Base-by-base conservation (phyloP, 805 yeast genomes). In the Naumovozyma dairenensis region DNA sequence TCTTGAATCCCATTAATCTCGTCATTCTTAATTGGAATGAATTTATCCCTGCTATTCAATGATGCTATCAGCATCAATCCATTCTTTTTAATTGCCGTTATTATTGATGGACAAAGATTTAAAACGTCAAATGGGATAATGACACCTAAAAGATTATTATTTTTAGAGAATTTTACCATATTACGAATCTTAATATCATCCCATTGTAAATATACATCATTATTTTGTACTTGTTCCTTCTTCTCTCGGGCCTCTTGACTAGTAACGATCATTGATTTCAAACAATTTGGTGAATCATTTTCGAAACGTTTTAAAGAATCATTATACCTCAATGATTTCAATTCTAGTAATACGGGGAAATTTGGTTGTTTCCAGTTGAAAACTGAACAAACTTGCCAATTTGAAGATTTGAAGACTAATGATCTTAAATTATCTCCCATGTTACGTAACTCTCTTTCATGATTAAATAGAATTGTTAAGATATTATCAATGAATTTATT, bases 321-420 rank as follows among this genome's bases (percentile, higher is more conserved):
- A 2, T 28, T 33, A 22, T 45, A 37, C 9, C 67, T 61, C 8
- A 77, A 62, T n/a, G 85, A 83, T 46, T 75, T 77, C 71, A 87
- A 73, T 36, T 78, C 74, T 60, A 83, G 81, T 44, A 92, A 77
- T 1, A 92, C 97, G 0, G 98, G 96, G 60, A 80, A 92, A 55
- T 89, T 89, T 10, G 98, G 97, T 60, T 92, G 98, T 59, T 92
- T 92, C 98, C 98, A 92, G 59, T 92, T 92, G 46, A 92, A 62
- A 29, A 85, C 81, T 8, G 94, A 84, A 59, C 97, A 92, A n/a
- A 86, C 84, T 29, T 77, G 73, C 21, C 95, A 81, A 57, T 86
- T 85, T 36, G 81, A 73, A 1, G 96, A 84, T 9, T 94, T 74
- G 57, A 92, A 83, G 7, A 89, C 77, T 28, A 92, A 62, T 1